Conservation (phyloP, 805 yeast genomes). For the Metschnikowia colocasiae region DNA sequence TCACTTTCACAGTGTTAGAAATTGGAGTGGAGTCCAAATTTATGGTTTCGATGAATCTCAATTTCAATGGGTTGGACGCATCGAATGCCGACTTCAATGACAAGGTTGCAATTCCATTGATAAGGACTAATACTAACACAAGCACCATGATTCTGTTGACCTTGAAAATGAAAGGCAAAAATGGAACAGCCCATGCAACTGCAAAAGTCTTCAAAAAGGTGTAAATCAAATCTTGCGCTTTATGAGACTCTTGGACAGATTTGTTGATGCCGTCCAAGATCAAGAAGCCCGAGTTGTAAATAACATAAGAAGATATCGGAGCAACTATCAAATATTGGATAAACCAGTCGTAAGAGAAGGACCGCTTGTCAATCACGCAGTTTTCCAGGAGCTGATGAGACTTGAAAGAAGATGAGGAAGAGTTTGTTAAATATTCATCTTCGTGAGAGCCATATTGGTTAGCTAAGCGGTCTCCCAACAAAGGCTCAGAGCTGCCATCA, state of each 20-base stretch:
- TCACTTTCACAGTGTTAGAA: slow-evolving; percentile 41
- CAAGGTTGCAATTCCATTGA: slow-evolving; percentile 34
- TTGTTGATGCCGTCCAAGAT: slow-evolving; percentile 64
- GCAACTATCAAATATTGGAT: slow-evolving; percentile 66
- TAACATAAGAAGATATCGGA: slow-evolving; percentile 56
- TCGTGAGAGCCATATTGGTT: slow-evolving; percentile 16
- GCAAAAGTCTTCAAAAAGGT: slow-evolving; percentile 27
- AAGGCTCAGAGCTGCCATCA: slow-evolving; percentile 31
- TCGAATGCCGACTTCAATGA: slow-evolving; percentile 56
- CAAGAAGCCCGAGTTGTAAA: slow-evolving; percentile 54
- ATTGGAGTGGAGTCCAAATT: slow-evolving; percentile 36
- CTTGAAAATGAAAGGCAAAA: slow-evolving; percentile 68
- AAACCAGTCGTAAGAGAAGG: slow-evolving; percentile 75
- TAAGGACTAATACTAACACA: slow-evolving; percentile 31
- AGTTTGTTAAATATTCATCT: slow-evolving; percentile 11
- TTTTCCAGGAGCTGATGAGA: slow-evolving; percentile 2
- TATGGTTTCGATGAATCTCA: slow-evolving; percentile 63
- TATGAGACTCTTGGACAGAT: slow-evolving; percentile 62
- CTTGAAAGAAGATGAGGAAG: slow-evolving; percentile 25
- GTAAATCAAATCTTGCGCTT: slow-evolving; percentile 38
- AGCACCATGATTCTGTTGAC: slow-evolving; percentile 51
- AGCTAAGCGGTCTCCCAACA: slow-evolving; percentile 21
- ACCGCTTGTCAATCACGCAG: slow-evolving; percentile 29
- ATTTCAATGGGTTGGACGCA: slow-evolving; percentile 59
- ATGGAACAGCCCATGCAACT: slow-evolving; percentile 40